These are phyloP conservation scores for Dissophora globulifera DNA, from an alignment of 192 early-diverging fungal species.

Conservation along the genomic window DNA sequence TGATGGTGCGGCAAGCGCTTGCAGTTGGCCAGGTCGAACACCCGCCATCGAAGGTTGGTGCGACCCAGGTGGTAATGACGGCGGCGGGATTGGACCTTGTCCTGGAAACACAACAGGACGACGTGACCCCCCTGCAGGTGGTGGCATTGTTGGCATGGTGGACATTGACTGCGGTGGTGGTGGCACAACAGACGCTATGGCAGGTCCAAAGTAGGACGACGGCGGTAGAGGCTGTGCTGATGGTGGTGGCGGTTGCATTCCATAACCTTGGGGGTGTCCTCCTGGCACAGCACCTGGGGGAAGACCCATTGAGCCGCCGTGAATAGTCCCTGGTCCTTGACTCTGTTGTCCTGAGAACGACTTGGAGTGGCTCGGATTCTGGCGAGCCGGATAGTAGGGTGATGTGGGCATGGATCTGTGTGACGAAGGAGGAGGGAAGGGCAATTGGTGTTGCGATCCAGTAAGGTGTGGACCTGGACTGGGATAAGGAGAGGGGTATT, in stretches of 20 bases:
- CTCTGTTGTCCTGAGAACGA: constrained; percentile 22
- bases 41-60: constrained; percentile 1
- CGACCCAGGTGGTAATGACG: constrained; percentile 12
- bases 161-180: too few relatives aligned
- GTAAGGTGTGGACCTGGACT: background rate
- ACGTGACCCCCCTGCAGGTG: constrained; percentile 13
- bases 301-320: constrained; percentile 3
- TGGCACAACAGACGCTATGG: background rate
- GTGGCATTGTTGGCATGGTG: background rate
- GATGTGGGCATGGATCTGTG: constrained; percentile 13
- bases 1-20: too few relatives aligned
- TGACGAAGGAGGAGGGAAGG: constrained; percentile 8
- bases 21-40: constrained; percentile 1
- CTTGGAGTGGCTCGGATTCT: constrained; percentile 11
- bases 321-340: constrained; percentile 23
- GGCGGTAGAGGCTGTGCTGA: too few relatives aligned
- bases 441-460: constrained; percentile 9
- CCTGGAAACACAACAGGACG: constrained; percentile 6
- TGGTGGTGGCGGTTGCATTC: constrained; percentile 4
- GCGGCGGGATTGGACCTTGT: constrained; percentile 2
- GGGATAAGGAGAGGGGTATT: background rate
- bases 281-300: constrained; percentile 1
- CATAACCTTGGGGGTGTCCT: constrained; percentile 11
- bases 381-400: constrained; percentile 27
- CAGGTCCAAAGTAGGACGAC: constrained; percentile 5